Evolutionary conservation across 345 rosid species (phyloP), one percentile per base, ranked within the genome.

Genomic region (Ailanthus altissimus): DNA sequence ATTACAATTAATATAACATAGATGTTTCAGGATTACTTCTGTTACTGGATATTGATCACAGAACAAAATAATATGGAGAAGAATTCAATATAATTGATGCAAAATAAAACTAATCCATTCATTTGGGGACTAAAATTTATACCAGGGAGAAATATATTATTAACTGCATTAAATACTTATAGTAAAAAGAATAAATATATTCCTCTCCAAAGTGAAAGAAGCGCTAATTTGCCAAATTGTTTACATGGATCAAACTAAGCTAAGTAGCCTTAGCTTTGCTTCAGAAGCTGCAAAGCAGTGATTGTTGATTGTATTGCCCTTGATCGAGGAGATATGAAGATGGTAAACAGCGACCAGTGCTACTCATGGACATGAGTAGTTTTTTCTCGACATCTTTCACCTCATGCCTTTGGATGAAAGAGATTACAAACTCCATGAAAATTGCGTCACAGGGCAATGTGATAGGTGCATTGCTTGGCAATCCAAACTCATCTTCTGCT

Each of bases 381-480:
- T 75, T 73, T 12, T 62, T 78, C 69, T 74, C 81, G 21, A 77
- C 50, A 59, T 78, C 78, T 78, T 61, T 42, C 3, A 23, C 3
- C 28, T 26, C 56, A 2, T 43, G 16, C 26, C 28, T 2, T 32
- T 6, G 3, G 10, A 76, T 70, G 40, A 40, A 61, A 6, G 70
- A 25, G 40, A 63, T 43, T 16, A 45, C 46, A 53, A 63, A 80
- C 5, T 83, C 83, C 83, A 74, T 53, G 23, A 51, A 77, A 20
- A 8, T 66, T 26, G 74, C 67, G 56, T 83, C 85, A 59, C 79
- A 77, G 1, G 83, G 85, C 70, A 80, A 14, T 32, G 3, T 32
- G 38, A 32, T 3, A 32, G 38, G 3, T 32, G 2, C 38, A 32
- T 3, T 32, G 38, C 73, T 57, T 6, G 78, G 57, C 45, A 54